phyloP scores from a whole-genome alignment of 2,329 filamentous ascomycete species.

The Davidsoniella virescens region DNA sequence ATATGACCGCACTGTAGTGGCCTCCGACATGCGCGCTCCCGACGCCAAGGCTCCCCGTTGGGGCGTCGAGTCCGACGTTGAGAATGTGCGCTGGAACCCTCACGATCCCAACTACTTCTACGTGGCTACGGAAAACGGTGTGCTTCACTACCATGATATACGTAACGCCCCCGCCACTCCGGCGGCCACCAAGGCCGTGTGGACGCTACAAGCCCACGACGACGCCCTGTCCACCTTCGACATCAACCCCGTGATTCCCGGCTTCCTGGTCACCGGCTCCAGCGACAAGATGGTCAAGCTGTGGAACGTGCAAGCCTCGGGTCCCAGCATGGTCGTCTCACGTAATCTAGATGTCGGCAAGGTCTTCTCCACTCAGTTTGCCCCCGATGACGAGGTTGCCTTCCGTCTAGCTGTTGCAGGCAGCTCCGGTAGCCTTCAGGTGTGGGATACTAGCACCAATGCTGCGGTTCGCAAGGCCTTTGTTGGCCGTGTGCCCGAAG shows the following conservation, averaged over 20 bases:
- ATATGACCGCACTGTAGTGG: slow-evolving; percentile 86
- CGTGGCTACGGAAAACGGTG: slow-evolving; percentile 80
- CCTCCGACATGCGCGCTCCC: slow-evolving; percentile 90
- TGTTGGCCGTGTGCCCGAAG: slow-evolving; percentile 46
- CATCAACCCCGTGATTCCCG: slow-evolving; percentile 76
- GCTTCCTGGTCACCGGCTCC: slow-evolving; percentile 84
- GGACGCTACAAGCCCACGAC: slow-evolving; percentile 92
- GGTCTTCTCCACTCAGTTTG: slow-evolving; percentile 82
- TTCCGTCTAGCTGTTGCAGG: slow-evolving; percentile 89
- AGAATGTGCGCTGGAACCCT: slow-evolving; percentile 82
- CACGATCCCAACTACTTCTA: slow-evolving; percentile 91
- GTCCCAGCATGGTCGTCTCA: slow-evolving; percentile 79
- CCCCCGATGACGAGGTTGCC: slow-evolving; percentile 74
- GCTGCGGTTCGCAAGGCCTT: slow-evolving; percentile 71
- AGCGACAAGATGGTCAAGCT: slow-evolving; percentile 92
- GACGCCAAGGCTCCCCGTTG: slow-evolving; percentile 68
- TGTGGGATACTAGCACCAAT: slow-evolving; percentile 96
- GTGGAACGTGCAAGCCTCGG: slow-evolving; percentile 73
- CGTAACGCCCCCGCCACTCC: slow-evolving; percentile 60
- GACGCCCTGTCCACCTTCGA: slow-evolving; percentile 84
- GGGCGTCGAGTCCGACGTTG: slow-evolving; percentile 91
- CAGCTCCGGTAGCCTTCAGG: slow-evolving; percentile 79
- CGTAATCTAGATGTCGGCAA: slow-evolving; percentile 88
- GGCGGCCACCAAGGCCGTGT: slow-evolving; percentile 64
- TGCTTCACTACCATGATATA: slow-evolving; percentile 83